phyloP scores from a whole-genome alignment of 106 monocot species.

The Allium fistulosum region DNA sequence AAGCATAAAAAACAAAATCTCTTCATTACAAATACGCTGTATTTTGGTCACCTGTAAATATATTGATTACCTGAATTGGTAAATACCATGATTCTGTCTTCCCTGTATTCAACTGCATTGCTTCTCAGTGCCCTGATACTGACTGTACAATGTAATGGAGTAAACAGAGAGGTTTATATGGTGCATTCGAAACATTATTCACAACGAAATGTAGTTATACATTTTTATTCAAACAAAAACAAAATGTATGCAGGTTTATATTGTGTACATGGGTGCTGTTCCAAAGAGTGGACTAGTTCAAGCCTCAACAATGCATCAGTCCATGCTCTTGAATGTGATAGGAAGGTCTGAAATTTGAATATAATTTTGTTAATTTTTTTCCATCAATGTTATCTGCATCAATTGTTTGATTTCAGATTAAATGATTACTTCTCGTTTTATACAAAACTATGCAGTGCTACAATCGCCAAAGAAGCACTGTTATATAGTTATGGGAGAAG shows the following conservation, averaged over 20 bases:
- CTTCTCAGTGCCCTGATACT: background rate
- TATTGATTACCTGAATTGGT: background rate
- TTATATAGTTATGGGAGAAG: conserved; percentile 13
- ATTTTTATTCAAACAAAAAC: background rate
- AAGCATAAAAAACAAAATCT: too few relatives aligned
- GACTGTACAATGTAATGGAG: background rate
- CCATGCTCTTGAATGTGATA: background rate
- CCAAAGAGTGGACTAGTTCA: background rate
- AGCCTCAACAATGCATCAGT: background rate
- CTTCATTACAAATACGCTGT: too few relatives aligned
- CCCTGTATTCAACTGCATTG: background rate
- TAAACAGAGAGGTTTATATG: background rate
- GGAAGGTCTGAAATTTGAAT: background rate
- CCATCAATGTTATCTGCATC: too few relatives aligned
- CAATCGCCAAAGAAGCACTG: background rate
- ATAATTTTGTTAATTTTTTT: too few relatives aligned
- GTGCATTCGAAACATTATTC: too few relatives aligned
- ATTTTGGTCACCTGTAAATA: too few relatives aligned
- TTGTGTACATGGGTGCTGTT: conserved; percentile 8
- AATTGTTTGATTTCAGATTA: too few relatives aligned
- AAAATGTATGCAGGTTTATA: background rate
- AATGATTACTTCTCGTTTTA: too few relatives aligned
- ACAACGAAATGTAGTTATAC: too few relatives aligned
- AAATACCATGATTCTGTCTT: background rate
- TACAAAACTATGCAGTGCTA: background rate